Base-by-base conservation (phyloP, 2,329 filamentous ascomycete species). In the Monosporascus ibericus region DNA sequence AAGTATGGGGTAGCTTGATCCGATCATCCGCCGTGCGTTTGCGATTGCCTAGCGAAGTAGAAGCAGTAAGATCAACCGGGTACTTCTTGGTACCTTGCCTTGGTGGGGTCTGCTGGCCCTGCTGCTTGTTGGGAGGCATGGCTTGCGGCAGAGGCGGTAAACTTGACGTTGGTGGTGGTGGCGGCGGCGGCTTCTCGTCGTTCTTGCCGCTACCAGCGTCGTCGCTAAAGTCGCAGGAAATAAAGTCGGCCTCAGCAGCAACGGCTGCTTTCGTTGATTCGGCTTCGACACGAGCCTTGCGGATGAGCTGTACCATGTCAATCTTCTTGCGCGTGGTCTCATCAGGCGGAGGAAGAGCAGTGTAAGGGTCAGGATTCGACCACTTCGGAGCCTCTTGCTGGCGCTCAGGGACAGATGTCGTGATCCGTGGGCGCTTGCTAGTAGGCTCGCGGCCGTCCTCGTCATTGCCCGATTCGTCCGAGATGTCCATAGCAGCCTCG, bases 281-380 rank as follows among this genome's bases (percentile, higher is more conserved):
- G 3, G 75, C 71, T 38, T 85, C 81, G 36, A 91, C 76, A 47
- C 92, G 88, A 2, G 92, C 90, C 66, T 96, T 96, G 60, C 92
- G 86, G 60, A 97, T 96, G 55, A 96, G 71, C 63, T 95, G 89
- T 37, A 97, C 89, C 39, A 96, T 86, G 59, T 96, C 91, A 60
- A 84, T 86, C 69, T 87, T 90, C 71, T 94, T 95, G 20, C 81
- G 79, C 39, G 81, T 77, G 5, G 75, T 77, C 51, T 91, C 87
- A 58, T 92, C 87, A 0, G 85, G 82, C 6, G 90, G 91, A 8
- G 92, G 92, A 9, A 96, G 75, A 2, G 84, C 88, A 6, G 90
- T 95, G 70, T 97, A 96, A 0, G 92, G 91, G 67, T 97, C 92
- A 3, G 92, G 92, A 61, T 97, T 97, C 5, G 91, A 96, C 92